Conservation (phyloP, 176 grass and related monocot species). For the Panicum miliaceum region DNA sequence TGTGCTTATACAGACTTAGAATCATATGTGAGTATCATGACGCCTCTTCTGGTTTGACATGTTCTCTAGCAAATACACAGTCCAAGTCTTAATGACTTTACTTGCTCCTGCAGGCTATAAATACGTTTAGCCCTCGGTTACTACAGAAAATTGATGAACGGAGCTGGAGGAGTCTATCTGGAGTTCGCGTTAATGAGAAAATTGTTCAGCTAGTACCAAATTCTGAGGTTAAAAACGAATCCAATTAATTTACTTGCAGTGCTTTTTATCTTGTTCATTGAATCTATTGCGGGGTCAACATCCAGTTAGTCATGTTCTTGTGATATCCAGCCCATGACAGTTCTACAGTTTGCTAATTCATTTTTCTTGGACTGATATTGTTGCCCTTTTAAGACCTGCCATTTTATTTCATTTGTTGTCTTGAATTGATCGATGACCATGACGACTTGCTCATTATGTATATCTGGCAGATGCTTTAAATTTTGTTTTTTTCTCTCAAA, state of each 20-base stretch:
- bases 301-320: not conserved
- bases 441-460: slow-evolving; percentile 7
- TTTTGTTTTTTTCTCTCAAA: not conserved
- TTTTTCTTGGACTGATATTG: not conserved
- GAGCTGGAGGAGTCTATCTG: slow-evolving; percentile 74
- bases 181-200: slow-evolving; percentile 66
- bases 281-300: not conserved
- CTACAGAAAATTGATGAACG: slow-evolving; percentile 50
- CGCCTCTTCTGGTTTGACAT: slow-evolving; percentile 2
- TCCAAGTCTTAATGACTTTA: slow-evolving; percentile 3
- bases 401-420: slow-evolving; percentile 10
- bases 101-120: slow-evolving; percentile 57
- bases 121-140: slow-evolving; percentile 44
- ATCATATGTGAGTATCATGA: slow-evolving; percentile 11
- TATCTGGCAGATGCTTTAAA: not conserved
- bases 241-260: slow-evolving; percentile 7
- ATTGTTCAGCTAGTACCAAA: slow-evolving; percentile 74
- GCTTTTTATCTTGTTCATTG: not conserved
- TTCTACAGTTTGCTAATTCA: not conserved
- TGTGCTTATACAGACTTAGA: not conserved
- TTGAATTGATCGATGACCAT: slow-evolving; percentile 10
- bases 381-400: not conserved
- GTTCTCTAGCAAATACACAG: not conserved
- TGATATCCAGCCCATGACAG: not conserved
- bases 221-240: slow-evolving; percentile 46